Conservation (phyloP, 495 filamentous ascomycete genomes). For the Penicillium antarcticum region DNA sequence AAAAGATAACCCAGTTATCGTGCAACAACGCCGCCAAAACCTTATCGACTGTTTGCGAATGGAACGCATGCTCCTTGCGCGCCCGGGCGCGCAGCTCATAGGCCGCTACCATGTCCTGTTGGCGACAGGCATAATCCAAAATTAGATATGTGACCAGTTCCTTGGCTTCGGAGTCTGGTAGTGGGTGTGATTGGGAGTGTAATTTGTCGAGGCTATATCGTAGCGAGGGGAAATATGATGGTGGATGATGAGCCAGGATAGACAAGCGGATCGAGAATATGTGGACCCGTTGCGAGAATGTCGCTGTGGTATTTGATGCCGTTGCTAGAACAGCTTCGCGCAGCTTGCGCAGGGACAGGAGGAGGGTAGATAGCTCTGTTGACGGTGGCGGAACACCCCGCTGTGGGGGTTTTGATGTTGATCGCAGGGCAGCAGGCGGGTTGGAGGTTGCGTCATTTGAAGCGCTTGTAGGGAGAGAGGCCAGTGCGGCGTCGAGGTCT, state of each 20-base stretch:
- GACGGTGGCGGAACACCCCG: conserved; percentile 33
- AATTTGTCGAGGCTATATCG: conserved; percentile 71
- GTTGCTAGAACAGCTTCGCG: conserved; percentile 74
- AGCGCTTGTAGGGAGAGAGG: conserved; percentile 54
- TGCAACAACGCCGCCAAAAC: conserved; percentile 68
- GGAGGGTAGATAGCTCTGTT: conserved; percentile 55
- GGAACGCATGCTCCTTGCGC: conserved; percentile 49
- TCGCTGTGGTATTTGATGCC: conserved; percentile 57
- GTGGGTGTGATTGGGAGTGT: conserved; percentile 55
- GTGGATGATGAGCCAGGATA: conserved; percentile 72
- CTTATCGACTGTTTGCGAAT: conserved; percentile 59
- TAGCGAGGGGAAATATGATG: conserved; percentile 87
- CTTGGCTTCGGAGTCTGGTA: conserved; percentile 64
- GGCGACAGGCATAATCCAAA: conserved; percentile 83
- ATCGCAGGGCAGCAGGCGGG: conserved; percentile 30
- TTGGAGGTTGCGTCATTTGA: conserved; percentile 41
- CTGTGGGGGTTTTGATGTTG: conserved; percentile 17
- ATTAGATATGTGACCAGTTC: conserved; percentile 80
- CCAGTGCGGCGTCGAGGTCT: conserved; percentile 69
- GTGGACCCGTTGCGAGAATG: conserved; percentile 67
- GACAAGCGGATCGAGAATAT: conserved; percentile 80
- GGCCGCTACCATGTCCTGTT: conserved; percentile 70
- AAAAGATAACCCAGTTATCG: conserved; percentile 80
- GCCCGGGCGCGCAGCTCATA: conserved; percentile 53
- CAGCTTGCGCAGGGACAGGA: conserved; percentile 82